Conservation (phyloP, 345 rosid genomes). For the Rhodamnia argentea region DNA sequence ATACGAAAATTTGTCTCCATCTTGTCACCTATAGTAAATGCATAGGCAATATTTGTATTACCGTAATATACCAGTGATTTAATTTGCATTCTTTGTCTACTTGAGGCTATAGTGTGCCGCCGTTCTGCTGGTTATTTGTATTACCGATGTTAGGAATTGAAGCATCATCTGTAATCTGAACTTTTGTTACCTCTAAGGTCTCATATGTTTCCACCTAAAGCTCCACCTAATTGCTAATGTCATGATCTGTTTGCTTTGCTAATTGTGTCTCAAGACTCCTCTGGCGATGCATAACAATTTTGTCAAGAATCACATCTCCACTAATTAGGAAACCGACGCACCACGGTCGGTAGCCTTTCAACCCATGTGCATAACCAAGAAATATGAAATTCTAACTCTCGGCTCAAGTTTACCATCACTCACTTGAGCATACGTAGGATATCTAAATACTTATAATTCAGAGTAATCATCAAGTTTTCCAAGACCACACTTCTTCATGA, state of each 20-base stretch:
- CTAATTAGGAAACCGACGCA: neutral
- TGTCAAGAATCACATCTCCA: neutral
- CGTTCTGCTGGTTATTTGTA: neutral
- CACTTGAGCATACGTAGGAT: neutral
- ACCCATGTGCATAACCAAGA: neutral
- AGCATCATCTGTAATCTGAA: neutral
- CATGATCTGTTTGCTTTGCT: neutral
- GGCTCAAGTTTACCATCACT: neutral
- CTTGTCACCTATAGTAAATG: neutral
- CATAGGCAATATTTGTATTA: neutral
- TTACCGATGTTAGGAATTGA: neutral
- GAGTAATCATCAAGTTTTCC: neutral
- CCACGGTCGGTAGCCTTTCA: neutral
- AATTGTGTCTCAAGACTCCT: neutral
- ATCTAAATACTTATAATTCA: neutral
- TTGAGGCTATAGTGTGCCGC: rapidly evolving
- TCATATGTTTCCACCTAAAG: neutral
- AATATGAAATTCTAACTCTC: neutral
- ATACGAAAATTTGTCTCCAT: neutral
- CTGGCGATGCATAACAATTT: neutral
- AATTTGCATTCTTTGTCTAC: neutral
- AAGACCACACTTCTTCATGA: neutral
- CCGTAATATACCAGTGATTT: neutral
- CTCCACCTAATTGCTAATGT: neutral
- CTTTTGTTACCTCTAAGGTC: neutral